Conservation (phyloP, 169 alveolate species). For the Plasmodium vinckei region DNA sequence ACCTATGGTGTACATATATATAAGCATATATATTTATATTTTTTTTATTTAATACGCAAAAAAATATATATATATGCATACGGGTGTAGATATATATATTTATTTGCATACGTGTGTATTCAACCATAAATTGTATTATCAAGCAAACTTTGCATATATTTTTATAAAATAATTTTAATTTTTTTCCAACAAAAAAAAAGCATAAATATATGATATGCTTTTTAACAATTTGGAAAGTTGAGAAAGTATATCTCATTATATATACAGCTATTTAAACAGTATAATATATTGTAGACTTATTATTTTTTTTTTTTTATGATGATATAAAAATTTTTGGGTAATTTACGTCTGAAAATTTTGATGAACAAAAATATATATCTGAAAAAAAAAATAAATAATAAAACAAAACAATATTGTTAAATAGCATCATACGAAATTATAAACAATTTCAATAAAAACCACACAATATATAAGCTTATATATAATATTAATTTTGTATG, state of each 20-base stretch:
- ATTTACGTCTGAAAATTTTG: slow-evolving; percentile 57
- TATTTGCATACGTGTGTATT: slow-evolving; percentile 1
- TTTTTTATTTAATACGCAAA: not conserved
- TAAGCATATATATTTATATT: not conserved
- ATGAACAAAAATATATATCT: slow-evolving; percentile 26
- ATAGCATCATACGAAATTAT: not conserved
- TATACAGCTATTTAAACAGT: no score
- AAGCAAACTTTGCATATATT: no score
- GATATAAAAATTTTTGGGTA: slow-evolving; percentile 22
- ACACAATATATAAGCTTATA: no score
- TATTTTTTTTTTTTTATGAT: slow-evolving; percentile 29
- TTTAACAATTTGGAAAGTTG: no score
- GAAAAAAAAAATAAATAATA: slow-evolving; percentile 14
- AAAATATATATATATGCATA: not conserved
- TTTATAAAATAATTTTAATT: no score
- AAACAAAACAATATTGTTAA: not conserved
- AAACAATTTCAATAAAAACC: no score
- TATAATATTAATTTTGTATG: no score
- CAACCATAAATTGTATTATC: not conserved
- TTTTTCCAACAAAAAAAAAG: no score
- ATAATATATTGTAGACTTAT: not conserved
- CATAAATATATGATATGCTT: no score
- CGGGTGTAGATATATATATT: not conserved
- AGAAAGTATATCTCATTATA: no score
- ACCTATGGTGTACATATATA: slow-evolving; percentile 1